These are phyloP conservation scores for Silene noctiflora DNA, from an alignment of 179 eudicot genomes.

Conservation along the genomic window DNA sequence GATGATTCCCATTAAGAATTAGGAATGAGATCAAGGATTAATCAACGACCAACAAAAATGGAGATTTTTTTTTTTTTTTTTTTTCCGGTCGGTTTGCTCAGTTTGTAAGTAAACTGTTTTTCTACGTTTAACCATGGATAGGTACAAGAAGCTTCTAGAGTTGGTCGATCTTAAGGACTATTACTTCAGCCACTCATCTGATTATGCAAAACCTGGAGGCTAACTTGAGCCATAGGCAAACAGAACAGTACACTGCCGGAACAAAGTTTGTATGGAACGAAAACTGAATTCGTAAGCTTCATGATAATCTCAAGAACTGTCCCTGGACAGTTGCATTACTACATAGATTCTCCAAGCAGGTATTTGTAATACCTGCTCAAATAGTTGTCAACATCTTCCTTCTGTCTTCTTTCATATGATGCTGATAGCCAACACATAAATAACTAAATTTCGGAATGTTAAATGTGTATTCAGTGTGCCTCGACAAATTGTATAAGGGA, in stretches of 20 bases:
- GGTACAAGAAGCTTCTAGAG: conserved; percentile 77
- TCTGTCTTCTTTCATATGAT: not conserved
- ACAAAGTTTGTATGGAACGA: conserved; percentile 92
- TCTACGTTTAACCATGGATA: conserved; percentile 23
- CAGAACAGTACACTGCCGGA: conserved; percentile 34
- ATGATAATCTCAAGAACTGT: conserved; percentile 54
- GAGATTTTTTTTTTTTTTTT: too few relatives aligned
- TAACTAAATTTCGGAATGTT: not conserved
- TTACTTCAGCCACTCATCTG: conserved; percentile 80
- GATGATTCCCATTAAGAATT: not conserved
- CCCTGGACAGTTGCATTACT: conserved; percentile 89
- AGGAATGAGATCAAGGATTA: too few relatives aligned
- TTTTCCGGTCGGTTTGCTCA: too few relatives aligned
- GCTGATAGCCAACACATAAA: too few relatives aligned
- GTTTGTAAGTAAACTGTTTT: not conserved
- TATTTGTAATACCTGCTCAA: conserved; percentile 19
- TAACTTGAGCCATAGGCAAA: conserved; percentile 38
- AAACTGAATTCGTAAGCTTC: conserved; percentile 58
- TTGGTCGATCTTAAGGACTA: conserved; percentile 83
- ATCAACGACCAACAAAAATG: too few relatives aligned
- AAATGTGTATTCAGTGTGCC: not conserved
- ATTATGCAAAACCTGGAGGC: conserved; percentile 71
- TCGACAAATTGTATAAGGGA: not conserved
- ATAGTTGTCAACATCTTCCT: not conserved
- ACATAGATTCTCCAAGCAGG: conserved; percentile 95